Conservation (phyloP, 2,329 filamentous ascomycete species). For the Aureobasidium lini region DNA sequence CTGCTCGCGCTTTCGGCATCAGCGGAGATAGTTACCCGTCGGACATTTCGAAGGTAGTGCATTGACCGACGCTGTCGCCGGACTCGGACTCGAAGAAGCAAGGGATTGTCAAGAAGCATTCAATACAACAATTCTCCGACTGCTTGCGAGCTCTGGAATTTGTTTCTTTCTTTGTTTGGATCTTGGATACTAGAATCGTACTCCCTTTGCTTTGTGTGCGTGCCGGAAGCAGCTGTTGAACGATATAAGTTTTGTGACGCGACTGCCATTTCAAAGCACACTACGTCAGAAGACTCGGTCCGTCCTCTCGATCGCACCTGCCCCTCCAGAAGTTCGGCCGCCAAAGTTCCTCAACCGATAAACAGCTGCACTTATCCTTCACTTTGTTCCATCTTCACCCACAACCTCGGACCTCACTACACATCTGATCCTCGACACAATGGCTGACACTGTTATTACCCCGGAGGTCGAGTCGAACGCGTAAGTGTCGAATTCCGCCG, state of each 20-base stretch:
- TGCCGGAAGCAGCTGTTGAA: slow-evolving; percentile 4
- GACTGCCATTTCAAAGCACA: slow-evolving; percentile 5
- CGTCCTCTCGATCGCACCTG: slow-evolving; percentile 7
- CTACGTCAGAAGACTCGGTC: slow-evolving; percentile 5
- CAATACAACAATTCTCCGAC: slow-evolving; percentile 5
- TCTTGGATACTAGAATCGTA: background rate
- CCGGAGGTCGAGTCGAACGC: slow-evolving; percentile 39
- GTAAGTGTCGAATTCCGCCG: slow-evolving; percentile 28
- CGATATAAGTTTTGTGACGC: slow-evolving; percentile 4
- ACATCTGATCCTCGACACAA: slow-evolving; percentile 19
- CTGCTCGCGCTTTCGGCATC: slow-evolving; percentile 5
- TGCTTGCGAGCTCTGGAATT: background rate
- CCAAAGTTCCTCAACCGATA: slow-evolving; percentile 12
- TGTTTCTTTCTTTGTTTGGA: background rate
- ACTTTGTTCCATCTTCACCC: slow-evolving; percentile 5
- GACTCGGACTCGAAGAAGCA: slow-evolving; percentile 8
- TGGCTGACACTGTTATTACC: slow-evolving; percentile 43
- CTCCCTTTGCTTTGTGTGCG: background rate
- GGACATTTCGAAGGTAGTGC: slow-evolving; percentile 5
- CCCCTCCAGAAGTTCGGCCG: slow-evolving; percentile 12
- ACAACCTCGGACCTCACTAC: slow-evolving; percentile 1
- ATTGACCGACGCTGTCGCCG: slow-evolving; percentile 2
- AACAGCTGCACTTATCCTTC: slow-evolving; percentile 9
- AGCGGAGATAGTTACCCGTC: slow-evolving; percentile 7
- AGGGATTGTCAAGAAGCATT: slow-evolving; percentile 9